phyloP scores from a whole-genome alignment of 2,329 filamentous ascomycete genomes.

The Aspergillus calidoustus region DNA sequence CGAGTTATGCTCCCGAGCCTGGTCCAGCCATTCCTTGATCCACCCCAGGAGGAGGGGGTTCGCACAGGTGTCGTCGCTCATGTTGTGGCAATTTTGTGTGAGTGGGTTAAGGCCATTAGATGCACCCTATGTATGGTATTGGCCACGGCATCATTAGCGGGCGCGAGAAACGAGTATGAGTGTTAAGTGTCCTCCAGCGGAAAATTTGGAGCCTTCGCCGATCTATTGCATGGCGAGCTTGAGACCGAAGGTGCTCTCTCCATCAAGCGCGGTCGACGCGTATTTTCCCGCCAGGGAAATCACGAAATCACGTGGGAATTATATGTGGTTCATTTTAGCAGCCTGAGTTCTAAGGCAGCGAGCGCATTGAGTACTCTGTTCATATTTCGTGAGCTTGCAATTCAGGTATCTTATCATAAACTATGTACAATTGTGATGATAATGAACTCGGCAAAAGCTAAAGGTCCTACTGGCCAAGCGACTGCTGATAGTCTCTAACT shows the following conservation, averaged over 20 bases:
- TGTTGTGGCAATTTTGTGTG: constrained; percentile 5
- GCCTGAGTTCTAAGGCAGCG: constrained; percentile 2
- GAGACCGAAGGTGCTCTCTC: neutral
- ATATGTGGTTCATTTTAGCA: neutral
- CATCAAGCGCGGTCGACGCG: constrained; percentile 20
- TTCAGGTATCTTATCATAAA: neutral
- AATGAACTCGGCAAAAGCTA: neutral
- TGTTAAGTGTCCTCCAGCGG: too few relatives aligned
- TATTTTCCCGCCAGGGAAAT: constrained; percentile 17
- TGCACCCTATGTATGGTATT: neutral
- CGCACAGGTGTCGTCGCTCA: constrained; percentile 52
- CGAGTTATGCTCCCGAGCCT: constrained; percentile 69
- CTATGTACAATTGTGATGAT: constrained; percentile 11
- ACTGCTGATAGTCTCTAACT: constrained; percentile 60
- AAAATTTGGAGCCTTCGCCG: neutral
- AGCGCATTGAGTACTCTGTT: neutral
- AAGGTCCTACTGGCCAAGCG: constrained; percentile 23
- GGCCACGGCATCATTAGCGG: neutral
- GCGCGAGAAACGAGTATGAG: neutral
- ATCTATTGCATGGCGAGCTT: neutral
- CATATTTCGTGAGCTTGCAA: neutral
- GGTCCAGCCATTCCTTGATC: constrained; percentile 78
- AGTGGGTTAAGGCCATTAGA: neutral
- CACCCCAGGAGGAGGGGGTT: constrained; percentile 74
- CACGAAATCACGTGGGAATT: constrained; percentile 15